These are phyloP conservation scores for Alternaria gansuensis DNA, from an alignment of 2,329 filamentous ascomycete species.

Conservation along the genomic window DNA sequence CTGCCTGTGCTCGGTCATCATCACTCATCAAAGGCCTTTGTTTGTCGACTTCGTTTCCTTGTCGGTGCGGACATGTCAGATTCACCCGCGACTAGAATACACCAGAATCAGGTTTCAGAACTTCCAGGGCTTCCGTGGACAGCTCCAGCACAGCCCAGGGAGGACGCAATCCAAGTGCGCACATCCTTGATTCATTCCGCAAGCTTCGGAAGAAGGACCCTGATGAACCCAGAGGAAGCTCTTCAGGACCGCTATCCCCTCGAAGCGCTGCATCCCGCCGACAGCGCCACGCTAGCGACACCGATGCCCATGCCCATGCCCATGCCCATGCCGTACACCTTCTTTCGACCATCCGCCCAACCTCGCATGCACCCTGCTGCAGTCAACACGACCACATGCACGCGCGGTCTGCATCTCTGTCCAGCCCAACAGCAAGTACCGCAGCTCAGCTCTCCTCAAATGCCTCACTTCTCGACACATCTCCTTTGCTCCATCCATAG, in stretches of 20 bases:
- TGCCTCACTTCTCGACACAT: conserved; percentile 10
- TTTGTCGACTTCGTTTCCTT: conserved; percentile 9
- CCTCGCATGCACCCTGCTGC: conserved; percentile 20
- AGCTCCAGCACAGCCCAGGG: conserved; percentile 8
- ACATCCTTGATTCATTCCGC: background rate
- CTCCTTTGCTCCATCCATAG: background rate
- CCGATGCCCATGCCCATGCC: background rate
- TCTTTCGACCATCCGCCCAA: conserved; percentile 17
- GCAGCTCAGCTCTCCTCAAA: conserved; percentile 5
- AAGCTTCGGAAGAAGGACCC: conserved; percentile 16
- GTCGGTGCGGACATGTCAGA: conserved; percentile 15
- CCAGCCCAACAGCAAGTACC: conserved; percentile 2
- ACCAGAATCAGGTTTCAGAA: conserved; percentile 19
- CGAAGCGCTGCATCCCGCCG: conserved; percentile 26
- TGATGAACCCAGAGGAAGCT: conserved; percentile 14
- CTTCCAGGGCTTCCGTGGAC: background rate
- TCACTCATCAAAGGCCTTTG: conserved; percentile 4
- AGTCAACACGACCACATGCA: conserved; percentile 27
- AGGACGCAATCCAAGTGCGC: conserved; percentile 14
- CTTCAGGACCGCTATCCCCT: conserved; percentile 12
- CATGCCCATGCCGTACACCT: conserved; percentile 1
- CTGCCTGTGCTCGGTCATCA: background rate
- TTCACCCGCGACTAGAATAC: conserved; percentile 6
- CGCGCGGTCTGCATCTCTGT: conserved; percentile 8
- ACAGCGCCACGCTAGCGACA: conserved; percentile 12